phyloP scores from a whole-genome alignment of 441 rosid genomes.

The Raphanus hybrid region DNA sequence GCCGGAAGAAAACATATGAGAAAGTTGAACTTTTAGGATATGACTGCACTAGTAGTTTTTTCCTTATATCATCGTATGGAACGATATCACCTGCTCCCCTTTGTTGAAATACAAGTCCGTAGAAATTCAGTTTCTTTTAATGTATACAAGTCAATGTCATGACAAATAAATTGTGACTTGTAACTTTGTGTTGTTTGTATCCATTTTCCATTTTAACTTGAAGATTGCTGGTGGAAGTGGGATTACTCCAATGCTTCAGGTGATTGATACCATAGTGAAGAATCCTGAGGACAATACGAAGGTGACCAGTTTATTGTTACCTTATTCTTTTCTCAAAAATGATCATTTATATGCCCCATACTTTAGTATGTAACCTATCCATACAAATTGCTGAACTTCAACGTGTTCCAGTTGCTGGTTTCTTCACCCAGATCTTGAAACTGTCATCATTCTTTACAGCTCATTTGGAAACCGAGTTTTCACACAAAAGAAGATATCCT shows the following conservation, averaged over 20 bases:
- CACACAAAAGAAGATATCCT: background rate
- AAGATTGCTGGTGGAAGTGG: conserved; percentile 98
- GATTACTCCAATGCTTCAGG: conserved; percentile 98
- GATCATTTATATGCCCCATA: background rate
- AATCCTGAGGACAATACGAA: conserved; percentile 93
- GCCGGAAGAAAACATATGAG: no score
- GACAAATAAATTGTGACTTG: no score
- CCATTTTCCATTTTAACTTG: conserved; percentile 3
- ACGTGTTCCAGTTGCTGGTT: background rate
- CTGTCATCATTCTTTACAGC: background rate
- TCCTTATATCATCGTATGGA: no score
- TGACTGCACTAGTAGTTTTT: no score
- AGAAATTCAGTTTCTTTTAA: no score
- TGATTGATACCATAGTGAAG: conserved; percentile 85
- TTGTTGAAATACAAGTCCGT: no score
- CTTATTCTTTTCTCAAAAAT: conserved; percentile 15
- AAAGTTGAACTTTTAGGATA: no score
- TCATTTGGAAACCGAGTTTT: background rate
- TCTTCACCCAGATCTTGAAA: conserved; percentile 23
- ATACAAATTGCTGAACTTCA: background rate
- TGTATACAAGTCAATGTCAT: no score
- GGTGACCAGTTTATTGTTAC: conserved; percentile 47
- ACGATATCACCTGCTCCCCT: no score
- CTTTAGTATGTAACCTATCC: conserved; percentile 18
- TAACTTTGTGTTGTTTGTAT: conserved; percentile 24